Evolutionary conservation across 331 rosid species (phyloP).

Genomic region (Arachis monticola): DNA sequence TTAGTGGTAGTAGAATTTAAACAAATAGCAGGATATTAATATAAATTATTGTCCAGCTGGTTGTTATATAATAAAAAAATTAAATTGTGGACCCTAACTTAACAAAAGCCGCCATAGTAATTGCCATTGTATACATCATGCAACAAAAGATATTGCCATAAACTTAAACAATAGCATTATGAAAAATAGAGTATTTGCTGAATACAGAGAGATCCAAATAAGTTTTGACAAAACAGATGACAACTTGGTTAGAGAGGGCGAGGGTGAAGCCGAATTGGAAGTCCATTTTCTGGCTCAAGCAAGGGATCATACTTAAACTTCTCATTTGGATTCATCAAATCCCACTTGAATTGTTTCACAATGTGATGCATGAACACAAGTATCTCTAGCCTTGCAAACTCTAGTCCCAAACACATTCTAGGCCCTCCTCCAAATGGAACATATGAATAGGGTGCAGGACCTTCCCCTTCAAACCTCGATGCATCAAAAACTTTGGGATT

Average conservation of each 20-base stretch:
- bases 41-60: slow-evolving; percentile 11
- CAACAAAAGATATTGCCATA: not conserved
- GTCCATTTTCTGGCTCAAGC: slow-evolving; percentile 48
- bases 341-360: slow-evolving; percentile 54
- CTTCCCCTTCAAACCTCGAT: slow-evolving; percentile 54
- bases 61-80: too few relatives aligned
- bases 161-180: not conserved
- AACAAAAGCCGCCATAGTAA: too few relatives aligned
- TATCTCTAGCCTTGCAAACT: slow-evolving; percentile 53
- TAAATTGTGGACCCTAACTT: too few relatives aligned
- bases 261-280: slow-evolving; percentile 50
- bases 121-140: too few relatives aligned
- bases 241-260: not conserved
- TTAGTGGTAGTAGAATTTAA: too few relatives aligned
- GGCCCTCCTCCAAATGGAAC: slow-evolving; percentile 66
- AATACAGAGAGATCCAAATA: not conserved
- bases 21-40: slow-evolving; percentile 26
- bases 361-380: slow-evolving; percentile 57
- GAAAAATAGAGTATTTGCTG: not conserved
- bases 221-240: not conserved
- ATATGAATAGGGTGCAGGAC: slow-evolving; percentile 50
- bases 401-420: slow-evolving; percentile 56
- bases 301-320: slow-evolving; percentile 52
- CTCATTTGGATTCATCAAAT: slow-evolving; percentile 44
- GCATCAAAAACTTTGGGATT: slow-evolving; percentile 53